phyloP scores from a whole-genome alignment of 1,284 basidiomycete genomes.

The Thelephora terrestris region DNA sequence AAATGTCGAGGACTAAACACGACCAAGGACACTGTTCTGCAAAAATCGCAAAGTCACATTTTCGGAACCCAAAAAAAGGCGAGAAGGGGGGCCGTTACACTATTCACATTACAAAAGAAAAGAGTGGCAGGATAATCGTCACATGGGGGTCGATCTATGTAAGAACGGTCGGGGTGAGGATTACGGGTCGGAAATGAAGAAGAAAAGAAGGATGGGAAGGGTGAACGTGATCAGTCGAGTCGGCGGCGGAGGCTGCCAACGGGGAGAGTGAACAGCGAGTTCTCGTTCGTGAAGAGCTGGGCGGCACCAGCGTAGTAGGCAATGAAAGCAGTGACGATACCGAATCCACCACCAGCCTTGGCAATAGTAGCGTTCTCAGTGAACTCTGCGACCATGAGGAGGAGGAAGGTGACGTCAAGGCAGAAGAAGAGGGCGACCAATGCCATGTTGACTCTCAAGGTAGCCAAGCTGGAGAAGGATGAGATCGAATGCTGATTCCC shows the following conservation, averaged over 20 bases:
- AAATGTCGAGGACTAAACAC: no score
- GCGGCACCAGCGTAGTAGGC: constrained; percentile 63
- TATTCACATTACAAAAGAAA: no score
- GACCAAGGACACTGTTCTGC: no score
- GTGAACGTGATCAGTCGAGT: no score
- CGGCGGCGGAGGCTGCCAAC: constrained; percentile 26
- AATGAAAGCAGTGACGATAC: constrained; percentile 55
- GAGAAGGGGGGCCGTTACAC: no score
- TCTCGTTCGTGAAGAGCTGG: constrained; percentile 46
- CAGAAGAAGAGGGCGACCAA: constrained; percentile 65
- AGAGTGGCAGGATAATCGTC: no score
- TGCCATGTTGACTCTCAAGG: constrained; percentile 55
- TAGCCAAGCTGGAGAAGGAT: constrained; percentile 37
- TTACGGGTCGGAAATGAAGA: no score
- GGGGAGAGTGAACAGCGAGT: constrained; percentile 41
- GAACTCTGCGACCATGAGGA: constrained; percentile 39
- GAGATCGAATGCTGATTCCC: background rate
- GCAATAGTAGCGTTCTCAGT: constrained; percentile 9
- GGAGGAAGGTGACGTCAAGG: constrained; percentile 54
- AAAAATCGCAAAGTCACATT: no score
- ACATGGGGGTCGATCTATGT: no score
- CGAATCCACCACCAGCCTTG: constrained; percentile 70
- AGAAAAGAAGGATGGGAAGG: no score
- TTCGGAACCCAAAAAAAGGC: no score
- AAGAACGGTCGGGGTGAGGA: no score